Percentiles rank a stretch among this genome's conserved stretches.
Conservation (phyloP, 306 rosid genomes). For the Chamaecrista fasciculata region DNA sequence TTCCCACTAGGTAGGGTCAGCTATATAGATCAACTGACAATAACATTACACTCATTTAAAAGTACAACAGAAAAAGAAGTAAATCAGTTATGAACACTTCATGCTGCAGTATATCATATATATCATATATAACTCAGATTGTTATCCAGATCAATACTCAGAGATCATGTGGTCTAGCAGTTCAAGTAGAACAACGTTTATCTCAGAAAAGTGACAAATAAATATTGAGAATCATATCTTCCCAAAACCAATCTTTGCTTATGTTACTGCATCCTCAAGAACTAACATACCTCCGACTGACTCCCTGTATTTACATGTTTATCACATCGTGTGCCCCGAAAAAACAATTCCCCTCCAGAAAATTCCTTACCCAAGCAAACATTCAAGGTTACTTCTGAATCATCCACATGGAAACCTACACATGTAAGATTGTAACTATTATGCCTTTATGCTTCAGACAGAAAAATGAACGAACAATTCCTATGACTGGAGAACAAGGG, state of each 20-base stretch:
- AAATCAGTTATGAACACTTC: not conserved
- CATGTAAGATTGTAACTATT: conserved; percentile 26
- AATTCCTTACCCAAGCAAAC: conserved; percentile 63
- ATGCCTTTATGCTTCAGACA: conserved; percentile 8
- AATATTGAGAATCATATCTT: conserved; percentile 13
- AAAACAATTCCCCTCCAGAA: conserved; percentile 62
- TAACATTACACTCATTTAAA: no score
- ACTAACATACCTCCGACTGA: conserved; percentile 43
- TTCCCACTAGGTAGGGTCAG: no score
- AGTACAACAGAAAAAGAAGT: conserved; percentile 6
- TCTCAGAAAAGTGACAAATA: not conserved
- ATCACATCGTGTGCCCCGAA: conserved; percentile 56
- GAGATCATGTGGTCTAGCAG: not conserved
- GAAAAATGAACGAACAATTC: not conserved
- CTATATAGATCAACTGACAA: no score
- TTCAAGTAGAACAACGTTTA: not conserved
- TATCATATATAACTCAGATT: conserved; percentile 11
- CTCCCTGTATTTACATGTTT: conserved; percentile 57
- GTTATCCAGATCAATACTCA: not conserved
- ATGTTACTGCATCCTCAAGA: conserved; percentile 18
- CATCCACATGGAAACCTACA: conserved; percentile 70
- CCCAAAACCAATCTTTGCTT: conserved; percentile 15
- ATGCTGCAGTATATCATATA: conserved; percentile 10
- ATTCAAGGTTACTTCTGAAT: conserved; percentile 59
- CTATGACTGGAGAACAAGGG: conserved; percentile 14